Base-by-base conservation (phyloP, 2,329 filamentous ascomycete species). In the Bipolaris victoriae region DNA sequence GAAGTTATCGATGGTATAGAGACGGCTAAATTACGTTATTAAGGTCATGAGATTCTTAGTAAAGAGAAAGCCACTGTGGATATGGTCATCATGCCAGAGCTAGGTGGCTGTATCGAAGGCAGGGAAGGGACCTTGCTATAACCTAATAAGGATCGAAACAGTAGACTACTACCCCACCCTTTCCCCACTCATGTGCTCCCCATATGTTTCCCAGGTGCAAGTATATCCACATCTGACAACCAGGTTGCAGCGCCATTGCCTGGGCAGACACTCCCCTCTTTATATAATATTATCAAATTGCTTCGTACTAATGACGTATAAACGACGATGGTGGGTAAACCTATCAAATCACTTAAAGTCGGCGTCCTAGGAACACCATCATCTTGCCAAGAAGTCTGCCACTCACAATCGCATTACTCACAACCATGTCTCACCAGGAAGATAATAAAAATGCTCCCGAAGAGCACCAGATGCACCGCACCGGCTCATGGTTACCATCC, bases 401-500 rank as follows among this genome's bases (percentile, higher is more conserved):
- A 31, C 6, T 16, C 3, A 22, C 13, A 35, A 45, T 43, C 4
- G 5, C 26, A 40, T 15, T 7, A 20, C 3, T n/a, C 16, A 6
- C 10, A 40, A 48, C 13, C 31, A 60, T 54, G 50, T 45, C 37
- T 29, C 54, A 64, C 15, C 63, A 67, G 55, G 61, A 62, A 13
- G 57, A 51, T 9, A 37, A 33, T 33, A 51, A 67, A 6, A 45
- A 64, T 39, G 59, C 64, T 3, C 63, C 65, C 3, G 48, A 65
- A 4, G 61, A 68, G 31, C 63, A 68, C 43, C 61, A 46, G 5
- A 45, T 68, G 49, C 61, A 69, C 39, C 57, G 65, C 43, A 60
- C 54, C 1, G 61, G 62, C 13, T 55, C 58, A 26, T 90, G 88
- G 88, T 81, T 90, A 26, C 87, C 87, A 2, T 77, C 83, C 2